Evolutionary conservation across 164 flowering plant species (phyloP).

Genomic region (Liquidambar formosana): DNA sequence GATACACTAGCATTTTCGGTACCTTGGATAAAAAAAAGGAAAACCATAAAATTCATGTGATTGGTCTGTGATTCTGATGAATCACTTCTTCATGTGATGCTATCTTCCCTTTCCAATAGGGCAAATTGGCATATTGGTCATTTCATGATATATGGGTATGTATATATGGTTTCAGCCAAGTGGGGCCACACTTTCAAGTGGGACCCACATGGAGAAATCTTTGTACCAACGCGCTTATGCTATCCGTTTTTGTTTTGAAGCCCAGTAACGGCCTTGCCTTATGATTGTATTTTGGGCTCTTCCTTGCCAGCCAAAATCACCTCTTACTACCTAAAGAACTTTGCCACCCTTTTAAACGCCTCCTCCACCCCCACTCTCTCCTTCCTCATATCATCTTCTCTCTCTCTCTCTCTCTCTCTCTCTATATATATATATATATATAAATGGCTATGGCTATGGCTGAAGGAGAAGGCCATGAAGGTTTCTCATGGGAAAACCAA

Average conservation of each 20-base stretch:
- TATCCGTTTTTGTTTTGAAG: slow-evolving; percentile 51
- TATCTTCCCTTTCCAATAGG: background rate
- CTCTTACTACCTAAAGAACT: slow-evolving; percentile 11
- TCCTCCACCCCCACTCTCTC: slow-evolving; percentile 1
- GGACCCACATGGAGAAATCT: too few species aligned
- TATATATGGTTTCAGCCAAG: background rate
- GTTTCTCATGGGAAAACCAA: slow-evolving; percentile 33
- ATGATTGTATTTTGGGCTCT: slow-evolving; percentile 69
- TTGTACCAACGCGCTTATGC: slow-evolving; percentile 16
- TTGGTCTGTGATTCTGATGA: too few species aligned
- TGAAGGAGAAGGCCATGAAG: slow-evolving; percentile 24
- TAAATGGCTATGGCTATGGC: slow-evolving; percentile 31
- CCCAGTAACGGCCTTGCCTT: slow-evolving; percentile 60
- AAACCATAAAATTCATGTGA: too few species aligned
- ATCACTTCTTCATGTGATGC: background rate
- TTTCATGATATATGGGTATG: background rate
- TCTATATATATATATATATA: background rate
- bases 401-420: slow-evolving; percentile 17
- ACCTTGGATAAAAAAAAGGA: too few species aligned
- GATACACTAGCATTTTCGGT: too few species aligned
- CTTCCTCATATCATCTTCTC: background rate
- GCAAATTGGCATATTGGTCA: background rate
- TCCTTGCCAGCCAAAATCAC: slow-evolving; percentile 29
- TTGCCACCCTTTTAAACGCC: slow-evolving; percentile 35
- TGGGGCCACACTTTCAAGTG: background rate